Conservation (phyloP, 176 grass and related monocot genomes). For the Poa pratensis region DNA sequence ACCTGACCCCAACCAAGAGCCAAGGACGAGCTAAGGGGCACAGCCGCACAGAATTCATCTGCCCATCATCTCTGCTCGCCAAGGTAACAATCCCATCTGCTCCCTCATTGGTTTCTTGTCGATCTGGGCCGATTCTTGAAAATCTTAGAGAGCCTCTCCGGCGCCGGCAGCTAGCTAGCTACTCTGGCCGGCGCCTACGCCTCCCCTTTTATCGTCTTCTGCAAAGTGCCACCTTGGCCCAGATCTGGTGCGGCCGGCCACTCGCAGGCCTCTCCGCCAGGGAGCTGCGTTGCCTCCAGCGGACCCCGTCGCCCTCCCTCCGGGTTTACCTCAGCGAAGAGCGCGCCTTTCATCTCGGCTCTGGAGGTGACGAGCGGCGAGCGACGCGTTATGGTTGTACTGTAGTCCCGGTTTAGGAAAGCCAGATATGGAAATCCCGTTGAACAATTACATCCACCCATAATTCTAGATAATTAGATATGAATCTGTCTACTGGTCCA, state of each 20-base stretch:
- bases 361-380: not conserved
- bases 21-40: not conserved
- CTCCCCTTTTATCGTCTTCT: not conserved
- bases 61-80: not conserved
- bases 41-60: not conserved
- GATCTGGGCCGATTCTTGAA: not conserved
- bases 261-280: too few relatives aligned
- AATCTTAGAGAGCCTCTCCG: not conserved
- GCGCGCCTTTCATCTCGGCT: not conserved
- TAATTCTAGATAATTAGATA: not conserved
- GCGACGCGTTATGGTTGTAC: not conserved
- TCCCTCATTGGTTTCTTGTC: not conserved
- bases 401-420: not conserved
- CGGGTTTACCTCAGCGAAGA: not conserved
- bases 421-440: not conserved
- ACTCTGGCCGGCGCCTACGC: not conserved
- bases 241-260: not conserved
- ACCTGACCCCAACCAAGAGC: not conserved
- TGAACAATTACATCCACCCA: not conserved
- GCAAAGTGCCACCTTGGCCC: not conserved
- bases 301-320: not conserved
- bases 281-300: not conserved
- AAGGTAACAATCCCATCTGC: conserved; percentile 4
- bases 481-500: not conserved
- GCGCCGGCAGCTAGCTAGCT: not conserved